These are phyloP conservation scores for Anethum foeniculum DNA, from an alignment of 140 eudicot species.

Conservation along the genomic window DNA sequence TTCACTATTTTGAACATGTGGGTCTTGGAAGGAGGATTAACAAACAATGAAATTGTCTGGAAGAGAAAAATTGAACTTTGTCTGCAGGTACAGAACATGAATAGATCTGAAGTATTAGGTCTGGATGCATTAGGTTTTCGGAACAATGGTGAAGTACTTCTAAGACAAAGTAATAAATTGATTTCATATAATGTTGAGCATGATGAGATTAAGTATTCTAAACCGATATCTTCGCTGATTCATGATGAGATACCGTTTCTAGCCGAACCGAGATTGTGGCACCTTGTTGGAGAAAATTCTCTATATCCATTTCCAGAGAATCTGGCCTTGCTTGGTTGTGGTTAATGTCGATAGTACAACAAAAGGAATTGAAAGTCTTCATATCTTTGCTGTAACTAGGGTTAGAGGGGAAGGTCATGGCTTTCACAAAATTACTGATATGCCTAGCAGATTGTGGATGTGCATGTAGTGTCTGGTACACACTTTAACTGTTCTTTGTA, in stretches of 20 bases:
- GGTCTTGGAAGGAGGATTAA: not conserved
- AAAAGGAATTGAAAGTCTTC: not conserved
- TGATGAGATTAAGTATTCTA: not conserved
- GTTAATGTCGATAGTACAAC: no score
- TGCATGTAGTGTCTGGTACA: no score
- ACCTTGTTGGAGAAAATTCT: not conserved
- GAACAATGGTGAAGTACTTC: not conserved
- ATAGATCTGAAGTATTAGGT: no score
- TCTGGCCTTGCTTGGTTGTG: not conserved
- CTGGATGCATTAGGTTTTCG: not conserved
- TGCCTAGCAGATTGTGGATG: no score
- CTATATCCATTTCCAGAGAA: not conserved
- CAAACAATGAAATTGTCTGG: not conserved
- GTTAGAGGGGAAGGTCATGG: no score
- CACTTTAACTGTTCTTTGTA: no score
- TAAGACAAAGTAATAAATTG: no score
- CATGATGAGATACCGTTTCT: no score
- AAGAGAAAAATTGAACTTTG: not conserved
- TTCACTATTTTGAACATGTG: no score
- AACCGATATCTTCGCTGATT: not conserved
- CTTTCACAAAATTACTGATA: no score
- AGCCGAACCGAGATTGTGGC: no score
- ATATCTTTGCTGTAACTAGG: no score
- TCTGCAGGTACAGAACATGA: not conserved
- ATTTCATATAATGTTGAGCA: not conserved